Evolutionary conservation across 1,284 basidiomycete genomes (phyloP), one percentile per base, ranked within the genome.

Genomic region (Boletus semigastroideus): DNA sequence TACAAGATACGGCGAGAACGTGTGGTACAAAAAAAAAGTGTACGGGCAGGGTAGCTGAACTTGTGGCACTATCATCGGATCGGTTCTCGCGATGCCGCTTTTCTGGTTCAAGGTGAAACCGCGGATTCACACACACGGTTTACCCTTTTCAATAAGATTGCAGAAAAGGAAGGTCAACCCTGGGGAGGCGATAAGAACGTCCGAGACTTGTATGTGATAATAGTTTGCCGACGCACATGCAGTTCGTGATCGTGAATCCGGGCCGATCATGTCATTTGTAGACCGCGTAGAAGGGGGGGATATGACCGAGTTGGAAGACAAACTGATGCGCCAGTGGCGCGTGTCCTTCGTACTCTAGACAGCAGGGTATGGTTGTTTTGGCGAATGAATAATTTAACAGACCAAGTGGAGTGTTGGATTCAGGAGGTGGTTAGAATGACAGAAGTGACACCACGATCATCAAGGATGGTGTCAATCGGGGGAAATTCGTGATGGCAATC

Each of bases 391-490:
- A n/a, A n/a, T n/a, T n/a, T n/a, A n/a, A n/a, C n/a, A n/a, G n/a
- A n/a, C n/a, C n/a, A n/a, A 37, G 16, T 22, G 33, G n/a, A 30
- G 16, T 7, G n/a, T 5, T 16, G 9, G 9, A 36, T n/a, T 16
- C n/a, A 36, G 22, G 38, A 16, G 22, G 20, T 13, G 10, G 17
- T 12, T 13, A 7, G 16, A n/a, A 19, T 27, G 22, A 36, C n/a
- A 48, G 30, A n/a, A 31, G 11, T 4, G 11, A 9, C n/a, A 17
- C 47, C 40, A 48, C 33, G 22, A 43, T 48, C 22, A 42, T 48
- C 46, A 41, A 39, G 25, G 36, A 44, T 19, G 22, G n/a, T 37
- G 40, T 17, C 36, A 28, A 55, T 55, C 27, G 30, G 42, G n/a
- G 19, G 8, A 20, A 30, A 28, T 6, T 22, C 22, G n/a, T 27